Base-by-base conservation (phyloP, 2,329 filamentous ascomycete genomes). In the Fusarium humuli region DNA sequence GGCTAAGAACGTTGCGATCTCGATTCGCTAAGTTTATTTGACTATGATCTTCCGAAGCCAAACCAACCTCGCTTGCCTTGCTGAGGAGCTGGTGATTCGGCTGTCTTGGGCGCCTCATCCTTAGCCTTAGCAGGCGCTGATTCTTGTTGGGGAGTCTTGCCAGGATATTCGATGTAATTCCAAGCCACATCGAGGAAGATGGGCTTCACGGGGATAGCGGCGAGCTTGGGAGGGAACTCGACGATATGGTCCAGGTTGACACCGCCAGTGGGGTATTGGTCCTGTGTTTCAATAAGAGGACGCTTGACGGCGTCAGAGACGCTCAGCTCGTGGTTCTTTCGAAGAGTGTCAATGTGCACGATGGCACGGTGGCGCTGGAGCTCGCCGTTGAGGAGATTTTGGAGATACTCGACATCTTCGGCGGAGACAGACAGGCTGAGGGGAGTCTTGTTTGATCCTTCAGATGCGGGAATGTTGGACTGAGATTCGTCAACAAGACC, bases 101-200 rank as follows among this genome's bases (percentile, higher is more conserved):
- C 69, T 11, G 71, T 71, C 29, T 57, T 44, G n/a, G 78, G 71
- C 7, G 73, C 67, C 29, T 78, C 77, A 18, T 67, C 74, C 63
- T 77, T 75, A 16, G 55, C 67, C 30, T 75, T 64, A 29, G 71
- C 70, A 29, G 72, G 63, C 32, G 71, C 69, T 25, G 72, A 68
- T 8, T 66, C 71, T 57, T 72, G 42, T 12, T 54, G 73, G 9
- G 78, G 77, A 32, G 80, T 72, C 73, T 89, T 89, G 34, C 90
- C 90, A 1, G 94, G 94, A 77, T 99, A 99, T 50, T 94, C 90
- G 67, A 99, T 94, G 78, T 98, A 98, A 79, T 98, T 98, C 92
- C 94, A 99, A 12, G 96, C 96, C 10, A 97, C 91, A 77, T 99
- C 96, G 63, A 98, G 88, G 85, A 98, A 98, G 34, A 98, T 86